Base-by-base conservation (phyloP, 495 filamentous ascomycete species). In the Penicillium odoratum region DNA sequence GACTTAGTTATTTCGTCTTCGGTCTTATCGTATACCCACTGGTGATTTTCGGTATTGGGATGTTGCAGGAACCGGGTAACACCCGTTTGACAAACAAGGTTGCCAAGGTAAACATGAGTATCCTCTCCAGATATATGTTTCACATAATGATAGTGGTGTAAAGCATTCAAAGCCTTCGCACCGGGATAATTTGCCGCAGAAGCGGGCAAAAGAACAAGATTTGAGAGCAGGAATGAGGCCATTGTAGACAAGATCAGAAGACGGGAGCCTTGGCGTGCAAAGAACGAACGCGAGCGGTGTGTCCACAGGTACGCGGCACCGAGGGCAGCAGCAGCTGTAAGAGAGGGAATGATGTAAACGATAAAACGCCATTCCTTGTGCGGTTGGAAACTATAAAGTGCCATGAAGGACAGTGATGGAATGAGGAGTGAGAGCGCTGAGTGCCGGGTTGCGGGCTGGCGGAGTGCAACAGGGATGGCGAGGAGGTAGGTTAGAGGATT, bases 301-400 rank as follows among this genome's bases (percentile, higher is more conserved):
- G 78, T 85, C 81, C 87, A 94, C 56, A 96, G 80, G 69, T 87
- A 88, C 18, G 82, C 79, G 2, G 91, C 89, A 16, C 86, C 86
- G 1, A 91, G 77, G 0, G 92, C 86, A 7, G 92, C 88, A 18
- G 85, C 80, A 5, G 90, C 88, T 0, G 94, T 96, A 5, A 97
- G 74, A 0, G 85, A 76, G 0, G 95, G 95, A 44, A 96, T 79
- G 61, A 84, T 77, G 74, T 98, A 98, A 57, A 98, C 79, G 61
- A 99, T 88, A 77, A 99, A 99, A 18, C 94, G 88, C 76, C 90
- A 89, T 74, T 99, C 94, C 70, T 99, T 99, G 73, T 99, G 94
- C 4, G 94, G 93, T 45, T 95, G 87, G 49, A 81, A 57, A 48
- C 89, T 93, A 75, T 97, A 98, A 38, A 94, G 69, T 0, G 81